These are phyloP conservation scores for Lignosus rhinocerotis DNA, from an alignment of 1,284 basidiomycete species.

Conservation along the genomic window DNA sequence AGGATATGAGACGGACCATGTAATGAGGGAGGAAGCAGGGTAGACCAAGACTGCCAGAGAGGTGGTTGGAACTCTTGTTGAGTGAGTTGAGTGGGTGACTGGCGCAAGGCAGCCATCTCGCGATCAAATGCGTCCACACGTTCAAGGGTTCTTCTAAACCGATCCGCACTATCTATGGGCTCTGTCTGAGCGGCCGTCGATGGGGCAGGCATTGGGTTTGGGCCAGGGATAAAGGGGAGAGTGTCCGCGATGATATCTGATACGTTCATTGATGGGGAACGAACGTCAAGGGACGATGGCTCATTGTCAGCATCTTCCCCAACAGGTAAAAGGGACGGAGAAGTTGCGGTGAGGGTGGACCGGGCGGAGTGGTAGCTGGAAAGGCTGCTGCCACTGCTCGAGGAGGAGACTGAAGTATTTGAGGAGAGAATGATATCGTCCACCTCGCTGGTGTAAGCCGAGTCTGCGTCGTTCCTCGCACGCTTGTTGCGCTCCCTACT, in stretches of 20 bases:
- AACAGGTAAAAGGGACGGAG: not conserved
- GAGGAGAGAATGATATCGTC: conserved; percentile 16
- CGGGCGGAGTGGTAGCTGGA: conserved; percentile 21
- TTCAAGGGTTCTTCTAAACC: conserved; percentile 12
- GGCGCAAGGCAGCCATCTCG: conserved; percentile 18
- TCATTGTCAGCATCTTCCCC: conserved; percentile 1
- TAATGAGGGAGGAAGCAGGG: not conserved
- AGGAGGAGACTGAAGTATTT: conserved; percentile 11
- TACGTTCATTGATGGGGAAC: not conserved
- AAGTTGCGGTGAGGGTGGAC: conserved; percentile 11
- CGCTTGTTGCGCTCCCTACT: conserved; percentile 22
- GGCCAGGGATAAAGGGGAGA: not conserved
- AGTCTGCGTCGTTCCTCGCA: conserved; percentile 19
- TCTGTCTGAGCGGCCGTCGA: not conserved
- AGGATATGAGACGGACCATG: not conserved
- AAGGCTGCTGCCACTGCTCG: conserved; percentile 14
- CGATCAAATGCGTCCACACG: conserved; percentile 18
- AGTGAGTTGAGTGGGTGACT: conserved; percentile 7
- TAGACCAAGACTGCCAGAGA: conserved; percentile 1
- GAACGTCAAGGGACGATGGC: not conserved
- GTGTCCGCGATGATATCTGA: not conserved
- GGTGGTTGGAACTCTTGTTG: not conserved
- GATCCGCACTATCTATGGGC: not conserved
- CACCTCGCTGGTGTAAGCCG: conserved; percentile 15
- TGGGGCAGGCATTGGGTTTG: not conserved